Evolutionary conservation across 208 protist genomes (phyloP), one percentile per base, ranked within the genome.

Genomic region (Herpetomonas samuelpessoai): DNA sequence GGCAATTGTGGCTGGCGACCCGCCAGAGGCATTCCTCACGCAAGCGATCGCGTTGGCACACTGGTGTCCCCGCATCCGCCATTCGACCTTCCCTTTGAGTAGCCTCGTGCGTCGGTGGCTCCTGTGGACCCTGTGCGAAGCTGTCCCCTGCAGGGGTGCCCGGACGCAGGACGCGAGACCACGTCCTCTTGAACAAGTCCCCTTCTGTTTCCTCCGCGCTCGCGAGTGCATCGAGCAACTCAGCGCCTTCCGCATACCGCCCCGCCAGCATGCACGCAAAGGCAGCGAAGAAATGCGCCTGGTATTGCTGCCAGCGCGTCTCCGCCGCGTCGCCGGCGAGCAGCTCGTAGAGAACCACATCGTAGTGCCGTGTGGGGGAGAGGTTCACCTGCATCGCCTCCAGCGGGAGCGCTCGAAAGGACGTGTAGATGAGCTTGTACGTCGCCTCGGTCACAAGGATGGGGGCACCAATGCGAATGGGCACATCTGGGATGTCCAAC

Each of bases 261-360:
- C 72, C 72, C 29, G 52, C 62, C 60, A 73, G 47, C 76, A 79
- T 79, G 55, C 30, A 51, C n/a, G 47, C 47, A 46, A 76, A 83
- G 46, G 51, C 76, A 44, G 57, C 59, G 51, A n/a, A 35, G 55
- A 65, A 66, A 50, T 24, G 52, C 19, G 27, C 47, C 18, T 28
- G 39, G 53, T 64, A 78, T 25, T 56, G 55, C 27, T 49, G 46
- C 71, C 76, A 78, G 59, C 45, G 62, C 38, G 44, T 47, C 25
- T 61, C 48, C 29, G 25, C 49, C 30, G 30, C 57, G 16, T 21
- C 28, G 16, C 68, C 71, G 39, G 50, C 56, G 21, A 70, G 52
- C 22, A 26, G 57, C 57, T 68, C 69, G 69, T 68, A 75, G 22
- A 75, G 48, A n/a, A 65, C 26, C 48, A 78, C 50, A 28, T 45